These are phyloP conservation scores for Neltuma alba DNA, from an alignment of 306 rosid genomes.

Conservation along the genomic window DNA sequence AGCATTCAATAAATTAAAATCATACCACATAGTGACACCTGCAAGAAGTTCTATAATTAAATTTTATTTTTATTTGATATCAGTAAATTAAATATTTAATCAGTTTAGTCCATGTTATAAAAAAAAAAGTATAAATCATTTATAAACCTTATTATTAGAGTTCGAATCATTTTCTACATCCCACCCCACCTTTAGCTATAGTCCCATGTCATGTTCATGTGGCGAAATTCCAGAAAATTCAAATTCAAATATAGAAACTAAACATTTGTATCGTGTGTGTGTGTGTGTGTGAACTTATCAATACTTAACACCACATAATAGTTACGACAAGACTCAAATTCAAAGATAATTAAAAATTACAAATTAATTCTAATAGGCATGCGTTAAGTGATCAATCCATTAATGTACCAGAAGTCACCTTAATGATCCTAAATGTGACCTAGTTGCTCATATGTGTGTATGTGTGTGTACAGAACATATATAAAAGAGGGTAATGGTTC, in stretches of 20 bases:
- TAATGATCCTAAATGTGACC: background rate
- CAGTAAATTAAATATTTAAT: background rate
- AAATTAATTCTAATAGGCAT: background rate
- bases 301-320: background rate
- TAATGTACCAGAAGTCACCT: background rate
- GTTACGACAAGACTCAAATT: background rate
- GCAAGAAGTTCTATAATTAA: background rate
- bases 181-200: background rate
- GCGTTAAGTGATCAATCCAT: background rate
- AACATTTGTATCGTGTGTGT: background rate
- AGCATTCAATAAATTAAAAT: conserved; percentile 19
- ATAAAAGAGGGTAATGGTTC: conserved; percentile 1
- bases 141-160: too few species aligned
- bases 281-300: background rate
- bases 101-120: background rate
- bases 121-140: background rate
- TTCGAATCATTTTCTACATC: too few species aligned
- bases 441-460: background rate
- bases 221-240: background rate
- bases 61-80: background rate
- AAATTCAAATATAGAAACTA: background rate
- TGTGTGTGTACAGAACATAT: background rate
- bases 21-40: background rate
- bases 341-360: background rate
- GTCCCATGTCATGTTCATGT: background rate